Percentiles rank a stretch among this genome's conserved stretches.
Evolutionary conservation across 2,329 filamentous ascomycete species (phyloP).

Genomic region (Diplocarpon mali): DNA sequence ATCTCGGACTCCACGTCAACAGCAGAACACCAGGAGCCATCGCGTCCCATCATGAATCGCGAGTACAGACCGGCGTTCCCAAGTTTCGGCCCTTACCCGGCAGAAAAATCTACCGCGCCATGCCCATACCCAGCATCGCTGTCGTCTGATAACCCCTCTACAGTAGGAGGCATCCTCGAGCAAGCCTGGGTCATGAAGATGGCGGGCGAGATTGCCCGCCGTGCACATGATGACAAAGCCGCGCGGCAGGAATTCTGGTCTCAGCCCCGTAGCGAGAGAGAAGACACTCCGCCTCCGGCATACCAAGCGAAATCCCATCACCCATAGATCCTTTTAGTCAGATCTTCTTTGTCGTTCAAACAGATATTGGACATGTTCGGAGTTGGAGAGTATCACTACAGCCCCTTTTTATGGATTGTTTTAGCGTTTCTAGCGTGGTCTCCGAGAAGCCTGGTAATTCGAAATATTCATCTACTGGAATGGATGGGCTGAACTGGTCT

Average conservation of each 20-base stretch:
- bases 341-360: slow-evolving; percentile 8
- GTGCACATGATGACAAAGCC: slow-evolving; percentile 78
- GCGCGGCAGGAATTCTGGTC: slow-evolving; percentile 34
- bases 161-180: slow-evolving; percentile 32
- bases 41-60: slow-evolving; percentile 12
- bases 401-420: slow-evolving; percentile 14
- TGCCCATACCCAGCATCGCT: slow-evolving; percentile 13
- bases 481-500: slow-evolving; percentile 4
- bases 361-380: slow-evolving; percentile 3
- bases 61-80: slow-evolving; percentile 12
- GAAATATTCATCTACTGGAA: background rate
- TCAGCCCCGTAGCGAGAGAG: slow-evolving; percentile 31
- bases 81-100: slow-evolving; percentile 10
- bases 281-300: slow-evolving; percentile 49
- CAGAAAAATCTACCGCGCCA: slow-evolving; percentile 14
- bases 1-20: slow-evolving; percentile 10
- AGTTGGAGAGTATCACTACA: slow-evolving; percentile 2
- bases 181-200: slow-evolving; percentile 83
- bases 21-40: slow-evolving; percentile 10
- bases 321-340: background rate
- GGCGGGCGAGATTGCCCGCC: slow-evolving; percentile 79
- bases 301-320: slow-evolving; percentile 36
- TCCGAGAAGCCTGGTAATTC: background rate
- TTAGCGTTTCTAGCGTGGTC: slow-evolving; percentile 17
- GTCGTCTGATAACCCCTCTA: slow-evolving; percentile 9